Conservation (phyloP, 1,284 basidiomycete species). For the Schizopora paradoxa region DNA sequence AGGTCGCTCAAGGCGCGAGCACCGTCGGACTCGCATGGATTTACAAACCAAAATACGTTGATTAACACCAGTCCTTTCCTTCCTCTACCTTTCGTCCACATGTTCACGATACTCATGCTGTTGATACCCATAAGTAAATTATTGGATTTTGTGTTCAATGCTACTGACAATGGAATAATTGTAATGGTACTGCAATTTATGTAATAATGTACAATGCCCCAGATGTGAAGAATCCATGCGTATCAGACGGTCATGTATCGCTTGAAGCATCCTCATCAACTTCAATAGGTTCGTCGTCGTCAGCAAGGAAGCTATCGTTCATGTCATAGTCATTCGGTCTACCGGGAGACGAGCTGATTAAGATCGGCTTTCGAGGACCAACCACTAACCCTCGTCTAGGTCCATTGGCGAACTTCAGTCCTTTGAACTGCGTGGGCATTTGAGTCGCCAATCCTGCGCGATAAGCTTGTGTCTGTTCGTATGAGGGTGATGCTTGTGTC, state of each 20-base stretch:
- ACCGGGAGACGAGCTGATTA: too few species aligned
- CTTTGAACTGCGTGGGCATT: conserved; percentile 37
- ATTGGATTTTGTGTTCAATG: too few species aligned
- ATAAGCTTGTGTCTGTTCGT: conserved; percentile 66
- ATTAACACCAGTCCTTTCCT: conserved; percentile 1
- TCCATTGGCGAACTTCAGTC: conserved; percentile 48
- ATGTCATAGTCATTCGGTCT: conserved; percentile 56
- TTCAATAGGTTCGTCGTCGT: conserved; percentile 59
- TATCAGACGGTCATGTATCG: conserved; percentile 21
- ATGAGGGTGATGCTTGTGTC: conserved; percentile 73
- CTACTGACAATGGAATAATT: too few species aligned
- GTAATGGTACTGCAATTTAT: too few species aligned
- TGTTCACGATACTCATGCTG: too few species aligned
- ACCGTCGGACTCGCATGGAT: conserved; percentile 84
- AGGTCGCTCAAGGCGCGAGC: conserved; percentile 73
- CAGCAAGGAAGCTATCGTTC: conserved; percentile 71
- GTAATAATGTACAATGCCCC: too few species aligned
- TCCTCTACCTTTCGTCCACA: background rate
- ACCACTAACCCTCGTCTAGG: conserved; percentile 43
- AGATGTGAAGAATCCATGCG: too few species aligned
- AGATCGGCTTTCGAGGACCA: too few species aligned
- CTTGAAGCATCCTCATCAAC: conserved; percentile 29
- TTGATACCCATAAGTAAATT: too few species aligned
- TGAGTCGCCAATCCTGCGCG: conserved; percentile 68
- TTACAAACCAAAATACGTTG: conserved; percentile 49